Conservation (phyloP, 495 filamentous ascomycete species). For the Penicillium flavigenum region DNA sequence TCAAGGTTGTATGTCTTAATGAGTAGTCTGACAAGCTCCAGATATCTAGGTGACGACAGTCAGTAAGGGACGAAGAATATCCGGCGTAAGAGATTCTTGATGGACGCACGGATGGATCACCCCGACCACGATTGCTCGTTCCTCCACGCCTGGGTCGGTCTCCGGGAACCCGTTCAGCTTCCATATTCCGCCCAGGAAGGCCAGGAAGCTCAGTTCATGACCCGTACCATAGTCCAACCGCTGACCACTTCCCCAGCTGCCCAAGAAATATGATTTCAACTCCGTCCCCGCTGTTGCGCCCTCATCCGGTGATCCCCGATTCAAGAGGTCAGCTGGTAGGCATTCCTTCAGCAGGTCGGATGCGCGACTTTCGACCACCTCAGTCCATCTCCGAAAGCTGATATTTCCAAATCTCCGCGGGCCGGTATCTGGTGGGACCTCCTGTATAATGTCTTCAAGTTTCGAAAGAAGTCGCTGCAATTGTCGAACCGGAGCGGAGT, state of each 20-base stretch:
- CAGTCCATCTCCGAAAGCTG: slow-evolving; percentile 81
- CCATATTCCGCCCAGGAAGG: slow-evolving; percentile 88
- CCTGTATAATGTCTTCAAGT: slow-evolving; percentile 66
- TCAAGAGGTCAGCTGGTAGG: slow-evolving; percentile 54
- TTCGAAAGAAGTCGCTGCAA: slow-evolving; percentile 61
- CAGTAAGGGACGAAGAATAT: slow-evolving; percentile 7
- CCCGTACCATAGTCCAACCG: slow-evolving; percentile 94
- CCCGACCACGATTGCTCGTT: slow-evolving; percentile 75
- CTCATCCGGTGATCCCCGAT: slow-evolving; percentile 29
- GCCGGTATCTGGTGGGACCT: slow-evolving; percentile 79
- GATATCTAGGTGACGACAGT: slow-evolving; percentile 57
- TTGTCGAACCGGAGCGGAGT: slow-evolving; percentile 60
- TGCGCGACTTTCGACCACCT: slow-evolving; percentile 59
- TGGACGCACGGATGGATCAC: slow-evolving; percentile 73
- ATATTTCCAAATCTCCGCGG: slow-evolving; percentile 90
- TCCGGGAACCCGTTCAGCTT: slow-evolving; percentile 74
- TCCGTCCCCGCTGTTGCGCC: slow-evolving; percentile 57
- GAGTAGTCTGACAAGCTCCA: slow-evolving; percentile 74
- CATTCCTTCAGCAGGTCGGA: slow-evolving; percentile 59
- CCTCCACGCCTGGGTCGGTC: slow-evolving; percentile 53
- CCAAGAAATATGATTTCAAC: slow-evolving; percentile 75
- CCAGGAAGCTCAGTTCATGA: slow-evolving; percentile 91
- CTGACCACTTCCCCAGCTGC: slow-evolving; percentile 84
- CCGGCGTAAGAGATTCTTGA: neutral
- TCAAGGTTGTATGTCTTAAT: slow-evolving; percentile 94